These are phyloP conservation scores for Nicotiana benthamiana DNA, from an alignment of 257 asterid species.

Conservation along the genomic window DNA sequence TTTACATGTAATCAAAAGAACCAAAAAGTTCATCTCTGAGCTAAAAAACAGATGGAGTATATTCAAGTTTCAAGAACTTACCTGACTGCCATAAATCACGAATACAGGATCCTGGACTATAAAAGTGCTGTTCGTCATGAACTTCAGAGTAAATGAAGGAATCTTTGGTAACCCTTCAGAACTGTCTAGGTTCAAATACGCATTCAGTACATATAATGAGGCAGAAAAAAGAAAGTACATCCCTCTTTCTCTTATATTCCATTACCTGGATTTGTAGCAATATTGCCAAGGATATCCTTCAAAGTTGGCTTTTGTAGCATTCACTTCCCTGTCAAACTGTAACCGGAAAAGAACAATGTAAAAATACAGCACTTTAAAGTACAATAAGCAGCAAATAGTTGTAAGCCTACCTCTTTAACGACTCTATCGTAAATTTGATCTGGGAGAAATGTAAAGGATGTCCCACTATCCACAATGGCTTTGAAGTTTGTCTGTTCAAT, in stretches of 20 bases:
- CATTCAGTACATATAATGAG: constrained; percentile 11
- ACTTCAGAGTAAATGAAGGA: constrained; percentile 66
- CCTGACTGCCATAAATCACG: constrained; percentile 63
- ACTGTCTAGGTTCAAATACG: constrained; percentile 36
- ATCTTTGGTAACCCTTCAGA: constrained; percentile 42
- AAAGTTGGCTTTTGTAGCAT: constrained; percentile 55
- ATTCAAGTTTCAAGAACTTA: constrained; percentile 18
- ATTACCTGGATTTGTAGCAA: constrained; percentile 77
- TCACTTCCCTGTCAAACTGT: constrained; percentile 62
- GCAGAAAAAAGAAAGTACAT: constrained; percentile 5
- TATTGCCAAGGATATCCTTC: constrained; percentile 79
- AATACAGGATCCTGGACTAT: constrained; percentile 59
- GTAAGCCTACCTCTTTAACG: constrained; percentile 47
- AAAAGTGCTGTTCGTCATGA: constrained; percentile 51
- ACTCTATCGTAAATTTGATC: constrained; percentile 42
- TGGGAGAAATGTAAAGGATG: constrained; percentile 78
- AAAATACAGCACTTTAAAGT: constrained; percentile 3
- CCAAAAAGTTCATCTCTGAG: neutral
- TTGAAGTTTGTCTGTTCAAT: constrained; percentile 40
- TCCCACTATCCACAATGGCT: constrained; percentile 71
- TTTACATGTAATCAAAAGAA: neutral
- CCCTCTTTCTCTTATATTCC: constrained; percentile 4
- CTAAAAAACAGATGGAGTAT: constrained; percentile 9
- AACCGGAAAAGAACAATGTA: constrained; percentile 8
- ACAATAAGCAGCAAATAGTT: neutral